These are phyloP conservation scores for Cercospora sesami DNA, from an alignment of 2,329 filamentous ascomycete species.

Conservation along the genomic window DNA sequence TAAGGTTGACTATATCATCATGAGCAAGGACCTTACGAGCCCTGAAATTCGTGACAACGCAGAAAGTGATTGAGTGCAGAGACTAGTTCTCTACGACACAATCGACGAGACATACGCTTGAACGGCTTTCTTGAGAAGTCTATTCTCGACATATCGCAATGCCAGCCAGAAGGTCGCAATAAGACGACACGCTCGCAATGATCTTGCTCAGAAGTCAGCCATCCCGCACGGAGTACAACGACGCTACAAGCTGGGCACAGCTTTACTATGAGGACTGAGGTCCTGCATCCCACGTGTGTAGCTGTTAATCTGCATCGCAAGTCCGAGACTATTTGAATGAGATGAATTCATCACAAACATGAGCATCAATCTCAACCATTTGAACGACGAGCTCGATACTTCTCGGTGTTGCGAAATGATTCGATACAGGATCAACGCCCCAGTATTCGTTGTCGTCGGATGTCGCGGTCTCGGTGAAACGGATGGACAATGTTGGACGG, in stretches of 20 bases:
- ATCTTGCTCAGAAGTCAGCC: neutral
- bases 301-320: no score
- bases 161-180: neutral
- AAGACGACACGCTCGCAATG: neutral
- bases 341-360: no score
- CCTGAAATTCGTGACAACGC: neutral
- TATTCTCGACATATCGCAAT: neutral
- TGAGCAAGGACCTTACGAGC: constrained; percentile 46
- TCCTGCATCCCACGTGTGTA: no score
- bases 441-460: neutral
- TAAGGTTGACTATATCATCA: constrained; percentile 54
- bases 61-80: neutral
- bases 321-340: no score
- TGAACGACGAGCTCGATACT: no score
- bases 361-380: no score
- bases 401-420: neutral
- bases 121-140: neutral
- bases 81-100: neutral
- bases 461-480: neutral
- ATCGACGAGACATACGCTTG: neutral
- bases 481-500: neutral
- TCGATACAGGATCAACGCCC: neutral
- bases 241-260: neutral
- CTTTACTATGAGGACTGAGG: no score
- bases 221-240: neutral